Evolutionary conservation across 2,329 filamentous ascomycete genomes (phyloP), one percentile per base, ranked within the genome.

Genomic region (Colletotrichum graminicola): DNA sequence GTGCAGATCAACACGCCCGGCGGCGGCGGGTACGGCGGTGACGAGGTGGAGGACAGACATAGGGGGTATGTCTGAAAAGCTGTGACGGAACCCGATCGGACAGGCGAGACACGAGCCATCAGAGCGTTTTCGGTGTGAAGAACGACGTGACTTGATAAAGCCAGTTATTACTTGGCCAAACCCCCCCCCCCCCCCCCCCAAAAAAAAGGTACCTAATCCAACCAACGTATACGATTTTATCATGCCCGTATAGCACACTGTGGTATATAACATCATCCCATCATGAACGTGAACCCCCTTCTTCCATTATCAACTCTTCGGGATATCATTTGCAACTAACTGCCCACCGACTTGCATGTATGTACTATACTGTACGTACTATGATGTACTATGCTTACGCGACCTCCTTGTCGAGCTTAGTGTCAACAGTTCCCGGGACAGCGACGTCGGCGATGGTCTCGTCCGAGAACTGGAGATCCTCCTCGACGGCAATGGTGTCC

Each of bases 401-500:
- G 21, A 63, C 69, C 32, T 72, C 65, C 45, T 55, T 63, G 1
- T 45, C 60, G 7, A 61, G 54, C 65, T 69, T 63, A 45, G 39
- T 29, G 18, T 66, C 61, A 21, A 66, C n/a, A 5, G 70, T 71
- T n/a, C 70, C 76, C 3, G 74, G 69, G 11, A 79, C 78, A 16
- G 81, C 78, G 18, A 97, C 91, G 75, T 97, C 93, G 34, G 88
- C 89, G 21, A 92, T 78, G 0, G 92, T 96, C 87, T 96, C 93
- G 77, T 97, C 94, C 26, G 92, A 94, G 80, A 94, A 95, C 78
- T 91, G 90, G 62, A 97, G 84, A 80, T 98, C 95, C 65, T 95
- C 91, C 80, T 95, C 93, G 5, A 97, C 77, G 1, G 88, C 80
- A n/a, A 94, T 89, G n/a, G 91, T 92, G 76, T 97, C 94, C 79